Conservation (phyloP, 2,329 filamentous ascomycete genomes). For the Teratosphaeria gauchensis region DNA sequence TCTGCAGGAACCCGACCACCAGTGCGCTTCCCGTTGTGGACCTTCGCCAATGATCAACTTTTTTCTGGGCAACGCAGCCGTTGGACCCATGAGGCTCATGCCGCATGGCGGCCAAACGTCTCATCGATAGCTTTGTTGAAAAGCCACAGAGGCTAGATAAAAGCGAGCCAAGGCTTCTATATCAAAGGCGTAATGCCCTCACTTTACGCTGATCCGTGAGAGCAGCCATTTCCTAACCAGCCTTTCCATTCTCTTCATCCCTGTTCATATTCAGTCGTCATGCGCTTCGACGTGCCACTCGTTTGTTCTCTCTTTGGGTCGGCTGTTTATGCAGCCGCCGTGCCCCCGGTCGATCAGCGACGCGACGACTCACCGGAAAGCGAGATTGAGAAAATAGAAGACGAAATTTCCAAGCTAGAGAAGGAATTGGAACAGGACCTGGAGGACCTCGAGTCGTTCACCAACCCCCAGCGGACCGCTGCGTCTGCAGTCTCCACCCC, state of each 20-base stretch:
- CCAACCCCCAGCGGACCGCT: background rate
- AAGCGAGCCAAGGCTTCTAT: background rate
- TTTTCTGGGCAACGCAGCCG: background rate
- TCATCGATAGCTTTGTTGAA: background rate
- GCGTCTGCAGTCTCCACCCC: background rate
- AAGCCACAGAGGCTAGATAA: background rate
- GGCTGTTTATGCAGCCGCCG: slow-evolving; percentile 14
- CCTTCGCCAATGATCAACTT: background rate
- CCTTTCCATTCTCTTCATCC: background rate
- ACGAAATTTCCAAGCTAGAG: background rate
- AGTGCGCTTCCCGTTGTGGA: background rate
- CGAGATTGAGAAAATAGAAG: background rate
- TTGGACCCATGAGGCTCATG: background rate
- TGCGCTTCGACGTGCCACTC: slow-evolving; percentile 16
- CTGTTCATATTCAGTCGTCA: slow-evolving; percentile 1
- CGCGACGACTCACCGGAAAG: background rate
- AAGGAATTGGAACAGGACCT: background rate
- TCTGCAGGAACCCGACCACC: background rate
- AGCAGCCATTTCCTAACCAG: background rate
- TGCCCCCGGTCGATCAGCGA: background rate
- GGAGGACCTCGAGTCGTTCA: background rate
- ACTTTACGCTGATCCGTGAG: background rate
- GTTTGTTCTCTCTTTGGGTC: slow-evolving; percentile 10
- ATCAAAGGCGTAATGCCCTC: background rate
- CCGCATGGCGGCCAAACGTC: background rate